Base-by-base conservation (phyloP, 768 basidiomycete species). In the Hemileccinum rubropunctum region DNA sequence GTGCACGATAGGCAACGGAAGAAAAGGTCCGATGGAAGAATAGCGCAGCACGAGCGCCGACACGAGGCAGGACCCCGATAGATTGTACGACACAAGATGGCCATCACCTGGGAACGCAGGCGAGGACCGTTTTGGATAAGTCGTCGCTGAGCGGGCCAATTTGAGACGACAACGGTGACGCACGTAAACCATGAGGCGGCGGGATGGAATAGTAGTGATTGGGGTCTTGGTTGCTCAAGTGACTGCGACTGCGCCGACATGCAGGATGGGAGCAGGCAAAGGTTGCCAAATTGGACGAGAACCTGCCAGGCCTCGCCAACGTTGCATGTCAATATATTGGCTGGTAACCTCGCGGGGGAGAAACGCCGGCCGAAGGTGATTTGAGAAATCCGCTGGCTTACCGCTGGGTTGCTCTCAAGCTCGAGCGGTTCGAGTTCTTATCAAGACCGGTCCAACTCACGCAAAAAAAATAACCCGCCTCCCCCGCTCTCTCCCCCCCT, bases 51-150 rank as follows among this genome's bases (percentile, higher is more conserved):
- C 35, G 54, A 62, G 59, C 65, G 63, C 65, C 58, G 60, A 65
- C 64, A 65, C 65, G 64, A 65, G 64, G 64, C 65, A 52, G 44
- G 54, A 57, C 60, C 62, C 65, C 59, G 34, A 30, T 6, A 0
- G n/a, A 5, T 2, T 30, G 9, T 61, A 55, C 62, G 56, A 53
- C 51, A 57, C 40, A 12, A 26, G 46, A 17, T 40, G 50, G 13
- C 3, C 45, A 40, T 47, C 28, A 34, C 52, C 36, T 57, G 58
- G 53, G 56, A 58, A 54, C 45, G 54, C 50, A 58, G 35, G 62
- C 35, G 56, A 41, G 23, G 23, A 23, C 6, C 3, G 23, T n/a
- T n/a, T n/a, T n/a, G n/a, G n/a, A n/a, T n/a, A n/a, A n/a, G n/a
- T n/a, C n/a, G n/a, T n/a, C n/a, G n/a, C n/a, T n/a, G n/a, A n/a